Percentiles rank a stretch among this genome's conserved stretches.
Conservation (phyloP, 345 rosid genomes). For the Populus davidiana region DNA sequence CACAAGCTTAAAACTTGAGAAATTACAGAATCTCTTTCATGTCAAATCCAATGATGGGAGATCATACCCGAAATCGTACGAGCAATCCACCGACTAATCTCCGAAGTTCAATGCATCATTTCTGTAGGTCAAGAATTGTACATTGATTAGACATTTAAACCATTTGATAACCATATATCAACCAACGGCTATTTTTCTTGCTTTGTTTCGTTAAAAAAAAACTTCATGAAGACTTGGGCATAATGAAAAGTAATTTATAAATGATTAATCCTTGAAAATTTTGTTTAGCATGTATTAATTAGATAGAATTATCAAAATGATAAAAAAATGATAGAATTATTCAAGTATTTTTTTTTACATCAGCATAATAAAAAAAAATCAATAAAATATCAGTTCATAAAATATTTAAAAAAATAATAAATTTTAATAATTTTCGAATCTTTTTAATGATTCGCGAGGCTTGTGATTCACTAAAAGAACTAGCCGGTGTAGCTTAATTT, state of each 20-base stretch:
- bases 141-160: slow-evolving; percentile 20
- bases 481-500: no score
- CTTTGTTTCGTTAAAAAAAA: neutral
- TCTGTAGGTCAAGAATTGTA: slow-evolving; percentile 20
- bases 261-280: slow-evolving; percentile 15
- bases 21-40: slow-evolving; percentile 5
- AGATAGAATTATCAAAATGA: slow-evolving; percentile 5
- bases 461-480: no score
- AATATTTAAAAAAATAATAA: no score
- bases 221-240: neutral
- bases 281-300: neutral
- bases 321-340: no score
- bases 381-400: no score
- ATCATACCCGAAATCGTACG: slow-evolving; percentile 16
- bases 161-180: neutral
- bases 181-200: neutral
- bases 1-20: slow-evolving; percentile 7
- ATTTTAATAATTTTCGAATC: fast-evolving
- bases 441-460: no score
- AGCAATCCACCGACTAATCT: slow-evolving; percentile 39
- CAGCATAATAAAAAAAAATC: no score
- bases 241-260: slow-evolving; percentile 4
- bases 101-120: slow-evolving; percentile 16
- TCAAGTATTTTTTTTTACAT: no score
- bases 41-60: slow-evolving; percentile 21